These are phyloP conservation scores for Boeremia lycopersici DNA, from an alignment of 2,329 filamentous ascomycete genomes.

Conservation along the genomic window DNA sequence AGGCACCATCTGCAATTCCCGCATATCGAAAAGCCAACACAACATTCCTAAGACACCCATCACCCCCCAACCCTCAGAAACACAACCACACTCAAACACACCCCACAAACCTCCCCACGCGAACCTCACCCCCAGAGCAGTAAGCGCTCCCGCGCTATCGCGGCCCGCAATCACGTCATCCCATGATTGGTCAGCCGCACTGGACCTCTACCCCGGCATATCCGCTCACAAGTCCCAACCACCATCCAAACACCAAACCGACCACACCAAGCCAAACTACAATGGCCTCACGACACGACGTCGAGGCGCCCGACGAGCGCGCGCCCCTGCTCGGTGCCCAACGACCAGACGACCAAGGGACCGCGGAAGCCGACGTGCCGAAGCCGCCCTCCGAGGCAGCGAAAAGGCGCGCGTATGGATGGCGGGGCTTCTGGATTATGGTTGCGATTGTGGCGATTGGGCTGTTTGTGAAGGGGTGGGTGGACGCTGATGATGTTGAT, in stretches of 20 bases:
- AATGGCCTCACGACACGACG: constrained; percentile 22
- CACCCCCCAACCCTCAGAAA: too few species aligned
- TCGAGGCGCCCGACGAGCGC: constrained; percentile 25
- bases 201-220: neutral
- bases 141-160: constrained; percentile 8
- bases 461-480: constrained; percentile 36
- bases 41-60: too few species aligned
- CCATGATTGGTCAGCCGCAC: constrained; percentile 16
- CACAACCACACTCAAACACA: too few species aligned
- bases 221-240: neutral
- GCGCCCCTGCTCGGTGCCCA: constrained; percentile 28
- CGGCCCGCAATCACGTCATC: constrained; percentile 14
- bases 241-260: neutral
- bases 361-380: constrained; percentile 5
- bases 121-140: neutral
- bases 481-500: constrained; percentile 36
- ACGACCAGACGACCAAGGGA: constrained; percentile 1
- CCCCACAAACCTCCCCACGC: too few species aligned
- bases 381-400: constrained; percentile 20
- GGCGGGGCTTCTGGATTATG: constrained; percentile 22
- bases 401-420: constrained; percentile 26
- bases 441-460: constrained; percentile 21
- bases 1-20: too few species aligned
- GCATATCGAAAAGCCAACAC: too few species aligned
- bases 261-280: neutral